Evolutionary conservation across 2,329 filamentous ascomycete genomes (phyloP), one percentile per base, ranked within the genome.

Genomic region (Sclerotinia trifoliorum): DNA sequence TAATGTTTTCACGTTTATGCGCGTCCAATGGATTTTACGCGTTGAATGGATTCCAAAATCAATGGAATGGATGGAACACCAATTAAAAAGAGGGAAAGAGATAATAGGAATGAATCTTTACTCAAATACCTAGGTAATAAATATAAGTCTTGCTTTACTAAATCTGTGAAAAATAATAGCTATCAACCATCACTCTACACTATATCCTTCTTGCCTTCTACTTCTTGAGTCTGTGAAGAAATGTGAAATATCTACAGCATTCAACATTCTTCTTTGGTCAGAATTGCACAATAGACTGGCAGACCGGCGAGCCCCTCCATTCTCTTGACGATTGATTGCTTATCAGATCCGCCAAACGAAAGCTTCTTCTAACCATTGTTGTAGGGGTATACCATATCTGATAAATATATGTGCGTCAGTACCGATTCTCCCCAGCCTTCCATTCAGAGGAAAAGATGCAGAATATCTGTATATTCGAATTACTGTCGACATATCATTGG

Each of bases 1-100:
- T 19, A 35, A 55, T 55, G 11, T 19, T 24, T 35, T 49, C 60
- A 63, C 60, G 60, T 42, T 63, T 42, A 19, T 63, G 44, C 48
- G 60, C 29, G 46, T 63, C 19, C 48, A 21, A 24, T 52, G 1
- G 15, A 42, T 35, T 49, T 52, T 13, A 63, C 60, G 60, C 60
- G 60, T 52, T 39, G 11, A 63, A 35, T 29, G 17, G 49, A 35
- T 15, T 42, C 13, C 0, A 5, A 42, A 26, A 21, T 49, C 13
- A 21, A 42, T 63, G 21, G 7, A 51, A 51, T 15, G 17, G 6
- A 35, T 1, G 35, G 35, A 19, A 5, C 29, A 35, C 19, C 29
- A 29, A 55, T 55, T 21, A 21, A 48, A 48, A 35, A 35, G 54
- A n/a, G 29, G 21, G 54, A 56, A 35, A 2, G 19, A 55, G 29